Evolutionary conservation across 352 stramenopile species (phyloP), one percentile per base, ranked within the genome.

Genomic region (Pythium phragmitis): DNA sequence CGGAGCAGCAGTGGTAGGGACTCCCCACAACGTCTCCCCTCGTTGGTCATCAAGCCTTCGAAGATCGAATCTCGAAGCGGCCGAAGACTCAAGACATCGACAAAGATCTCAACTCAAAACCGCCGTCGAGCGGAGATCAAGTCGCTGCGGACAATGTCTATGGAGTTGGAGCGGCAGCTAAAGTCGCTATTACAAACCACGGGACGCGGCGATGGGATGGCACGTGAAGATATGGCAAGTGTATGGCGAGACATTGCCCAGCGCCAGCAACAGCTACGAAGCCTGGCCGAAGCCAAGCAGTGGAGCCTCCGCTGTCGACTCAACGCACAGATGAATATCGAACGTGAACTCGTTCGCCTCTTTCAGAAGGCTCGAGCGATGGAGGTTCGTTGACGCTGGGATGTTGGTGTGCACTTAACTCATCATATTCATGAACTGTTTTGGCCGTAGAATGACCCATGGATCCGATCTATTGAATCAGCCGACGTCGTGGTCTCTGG

Each of bases 71-170:
- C 39, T 6, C 12, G 11, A 26, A 19, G 33, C 14, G 19, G 14
- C 4, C 41, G 58, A 3, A 30, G 54, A 39, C 60, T 66, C 39
- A 60, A 66, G 50, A 50, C 60, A 7, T 66, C 60, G 39, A 66
- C 60, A 16, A 56, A 33, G n/a, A 6, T 16, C 7, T 42, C 49
- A 12, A 56, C 49, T 16, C 30, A 56, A 30, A 16, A 33, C 3
- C 49, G 49, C 30, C 49, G 49, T 21, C 49, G 49, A 13, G 30
- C 28, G 3, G 49, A 56, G 49, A 56, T 56, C 9, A n/a, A 19
- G 28, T 34, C n/a, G 30, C 33, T 56, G 30, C 49, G 33, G 7
- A 7, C 9, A 21, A 49, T 50, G 26, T 11, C 49, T 9, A 13
- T 21, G 4, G 58, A 58, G 47, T 39, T 65, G 7, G 47, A 65